These are phyloP conservation scores for Phytophthora niederhauseri DNA, from an alignment of 352 stramenopile species.

Conservation along the genomic window DNA sequence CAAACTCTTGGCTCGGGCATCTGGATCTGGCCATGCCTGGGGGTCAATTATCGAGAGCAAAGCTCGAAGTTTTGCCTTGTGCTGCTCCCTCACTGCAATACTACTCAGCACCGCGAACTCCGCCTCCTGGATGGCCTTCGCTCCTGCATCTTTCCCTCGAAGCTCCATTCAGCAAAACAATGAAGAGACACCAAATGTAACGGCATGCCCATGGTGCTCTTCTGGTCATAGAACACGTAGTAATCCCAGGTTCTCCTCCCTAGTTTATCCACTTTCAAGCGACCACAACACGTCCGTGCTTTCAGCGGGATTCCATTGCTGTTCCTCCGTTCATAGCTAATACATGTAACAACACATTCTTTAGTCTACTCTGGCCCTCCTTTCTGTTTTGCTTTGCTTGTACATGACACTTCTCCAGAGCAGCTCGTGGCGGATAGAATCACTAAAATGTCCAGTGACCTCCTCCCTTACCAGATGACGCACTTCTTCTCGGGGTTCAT, in stretches of 20 bases:
- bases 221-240: no score
- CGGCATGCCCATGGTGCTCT: neutral
- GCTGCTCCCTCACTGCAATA: constrained; percentile 58
- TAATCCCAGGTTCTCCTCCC: no score
- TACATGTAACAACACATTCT: neutral
- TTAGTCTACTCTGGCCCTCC: neutral
- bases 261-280: no score
- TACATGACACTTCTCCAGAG: neutral
- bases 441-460: neutral
- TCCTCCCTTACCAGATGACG: constrained; percentile 60
- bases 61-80: constrained; percentile 44
- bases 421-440: neutral
- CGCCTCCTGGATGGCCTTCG: constrained; percentile 35
- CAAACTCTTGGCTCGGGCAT: neutral
- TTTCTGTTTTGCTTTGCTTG: neutral
- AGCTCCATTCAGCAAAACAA: constrained; percentile 5
- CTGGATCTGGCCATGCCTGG: neutral
- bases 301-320: no score
- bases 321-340: neutral
- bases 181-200: constrained; percentile 2
- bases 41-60: constrained; percentile 31
- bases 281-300: no score
- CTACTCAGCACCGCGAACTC: constrained; percentile 46
- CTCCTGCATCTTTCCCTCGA: neutral
- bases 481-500: constrained; percentile 80